Percentiles rank a stretch among this genome's conserved stretches.
Conservation (phyloP, 768 basidiomycete genomes). For the Leccinum variicolor region DNA sequence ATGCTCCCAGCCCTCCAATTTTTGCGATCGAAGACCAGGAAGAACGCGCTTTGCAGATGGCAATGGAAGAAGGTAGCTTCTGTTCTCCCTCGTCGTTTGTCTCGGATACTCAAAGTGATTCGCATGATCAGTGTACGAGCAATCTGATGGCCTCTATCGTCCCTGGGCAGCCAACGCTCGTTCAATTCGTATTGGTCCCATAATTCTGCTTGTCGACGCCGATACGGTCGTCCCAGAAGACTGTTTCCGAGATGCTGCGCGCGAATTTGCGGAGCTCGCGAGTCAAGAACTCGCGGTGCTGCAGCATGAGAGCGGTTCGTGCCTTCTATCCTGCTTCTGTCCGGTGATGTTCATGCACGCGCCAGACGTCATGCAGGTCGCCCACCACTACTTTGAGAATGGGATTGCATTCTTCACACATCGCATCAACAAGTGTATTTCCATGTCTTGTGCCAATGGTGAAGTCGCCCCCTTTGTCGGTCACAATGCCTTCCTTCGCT, state of each 20-base stretch:
- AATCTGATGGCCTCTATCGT: slow-evolving; percentile 53
- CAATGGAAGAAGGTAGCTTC: slow-evolving; percentile 46
- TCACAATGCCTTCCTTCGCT: slow-evolving; percentile 86
- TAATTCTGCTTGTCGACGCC: slow-evolving; percentile 82
- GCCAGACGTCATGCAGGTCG: slow-evolving; percentile 85
- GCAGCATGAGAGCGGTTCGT: slow-evolving; percentile 79
- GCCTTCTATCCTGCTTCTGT: slow-evolving; percentile 28
- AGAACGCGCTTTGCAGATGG: slow-evolving; percentile 48
- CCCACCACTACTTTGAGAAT: slow-evolving; percentile 87
- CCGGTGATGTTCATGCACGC: slow-evolving; percentile 3
- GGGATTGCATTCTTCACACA: slow-evolving; percentile 87
- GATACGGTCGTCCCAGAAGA: slow-evolving; percentile 91
- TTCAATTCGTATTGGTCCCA: slow-evolving; percentile 68
- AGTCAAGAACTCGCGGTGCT: slow-evolving; percentile 66
- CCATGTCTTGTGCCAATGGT: slow-evolving; percentile 76
- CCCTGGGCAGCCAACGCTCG: slow-evolving; percentile 79
- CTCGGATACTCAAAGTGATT: slow-evolving; percentile 38
- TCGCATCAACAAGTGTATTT: slow-evolving; percentile 80
- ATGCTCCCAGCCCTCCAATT: slow-evolving; percentile 8
- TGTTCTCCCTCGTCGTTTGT: slow-evolving; percentile 31
- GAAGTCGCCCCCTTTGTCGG: slow-evolving; percentile 79
- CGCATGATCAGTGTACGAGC: slow-evolving; percentile 43
- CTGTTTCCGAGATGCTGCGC: slow-evolving; percentile 86
- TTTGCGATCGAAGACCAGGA: slow-evolving; percentile 38
- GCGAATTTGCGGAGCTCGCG: slow-evolving; percentile 78